Evolutionary conservation across 1,139 yeast species (phyloP), one percentile per base, ranked within the genome.

Genomic region (Wickerhamiella infanticola): DNA sequence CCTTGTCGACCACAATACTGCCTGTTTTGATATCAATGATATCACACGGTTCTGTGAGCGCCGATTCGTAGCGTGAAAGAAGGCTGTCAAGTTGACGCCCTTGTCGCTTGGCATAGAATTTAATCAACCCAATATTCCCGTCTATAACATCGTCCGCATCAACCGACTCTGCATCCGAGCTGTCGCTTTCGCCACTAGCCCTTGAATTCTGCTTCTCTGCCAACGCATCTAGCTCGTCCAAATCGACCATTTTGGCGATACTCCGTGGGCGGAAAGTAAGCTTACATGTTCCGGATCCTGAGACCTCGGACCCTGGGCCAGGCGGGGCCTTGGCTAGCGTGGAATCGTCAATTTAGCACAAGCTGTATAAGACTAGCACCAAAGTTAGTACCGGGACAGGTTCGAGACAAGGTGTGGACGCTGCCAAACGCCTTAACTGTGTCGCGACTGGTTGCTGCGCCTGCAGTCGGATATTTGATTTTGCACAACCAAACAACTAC

Each of bases 381-480:
- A 18, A 18, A 18, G 18, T 18, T 18, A 18, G 18, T 18, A 18
- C 18, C 18, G 18, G 18, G 18, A 18, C 33, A 36, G 31, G 24
- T 49, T 47, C 73, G 63, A 48, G 86, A 80, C 55, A 73, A 78
- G 53, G 67, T 84, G 13, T 80, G 79, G 61, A 86, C 95, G 0
- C 57, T 90, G 5, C 98, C 98, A 5, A 93, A 93, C 59, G 56
- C 83, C 29, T 68, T 93, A 45, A 90, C 98, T 0, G 63, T 81
- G 58, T 75, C 95, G 1, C 67, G 98, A 54, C 73, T 93, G 13
- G 64, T 74, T 3, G 68, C 86, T 2, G 79, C 98, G 0, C 99
- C 98, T 0, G 63, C 78, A 9, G 76, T 90, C 39, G 97, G 97
- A 0, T 82, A 81, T 56, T 73, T 77, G 54, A 76, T 90, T 5